Conservation (phyloP, 106 monocot species). For the Allium fistulosum region DNA sequence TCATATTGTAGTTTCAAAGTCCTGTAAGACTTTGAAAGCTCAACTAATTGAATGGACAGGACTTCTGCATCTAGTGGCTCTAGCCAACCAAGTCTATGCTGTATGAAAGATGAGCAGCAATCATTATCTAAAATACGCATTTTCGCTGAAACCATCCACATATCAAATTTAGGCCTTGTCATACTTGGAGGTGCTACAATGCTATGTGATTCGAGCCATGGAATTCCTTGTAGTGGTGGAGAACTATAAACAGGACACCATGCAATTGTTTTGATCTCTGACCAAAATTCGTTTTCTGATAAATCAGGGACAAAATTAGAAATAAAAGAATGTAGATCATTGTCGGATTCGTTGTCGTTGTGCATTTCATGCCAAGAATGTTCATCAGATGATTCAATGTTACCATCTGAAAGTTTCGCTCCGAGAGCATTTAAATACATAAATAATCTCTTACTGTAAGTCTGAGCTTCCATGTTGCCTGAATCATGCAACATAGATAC, state of each 20-base stretch:
- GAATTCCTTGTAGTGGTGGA: conserved; percentile 70
- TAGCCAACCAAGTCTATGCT: conserved; percentile 80
- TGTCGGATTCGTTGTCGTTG: conserved; percentile 12
- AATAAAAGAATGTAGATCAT: conserved; percentile 31
- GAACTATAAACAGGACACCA: conserved; percentile 82
- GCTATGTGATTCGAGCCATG: conserved; percentile 63
- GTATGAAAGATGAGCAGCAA: conserved; percentile 67
- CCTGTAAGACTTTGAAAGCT: conserved; percentile 62
- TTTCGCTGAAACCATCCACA: conserved; percentile 86
- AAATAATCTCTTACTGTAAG: conserved; percentile 52
- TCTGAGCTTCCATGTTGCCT: conserved; percentile 32
- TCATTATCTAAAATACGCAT: conserved; percentile 81
- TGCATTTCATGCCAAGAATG: conserved; percentile 9
- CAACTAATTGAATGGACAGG: conserved; percentile 61
- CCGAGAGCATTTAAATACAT: conserved; percentile 59
- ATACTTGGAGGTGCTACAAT: conserved; percentile 60
- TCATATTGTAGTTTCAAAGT: conserved; percentile 35
- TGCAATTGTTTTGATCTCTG: conserved; percentile 48
- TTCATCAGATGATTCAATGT: conserved; percentile 10
- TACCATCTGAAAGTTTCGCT: conserved; percentile 25
- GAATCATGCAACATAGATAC: conserved; percentile 65
- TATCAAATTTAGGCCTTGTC: conserved; percentile 78
- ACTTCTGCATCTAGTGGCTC: conserved; percentile 36
- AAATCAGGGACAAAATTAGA: conserved; percentile 41
- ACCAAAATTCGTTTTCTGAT: conserved; percentile 85